Base-by-base conservation (phyloP, 768 basidiomycete genomes). In the Daedaleopsis nitida region DNA sequence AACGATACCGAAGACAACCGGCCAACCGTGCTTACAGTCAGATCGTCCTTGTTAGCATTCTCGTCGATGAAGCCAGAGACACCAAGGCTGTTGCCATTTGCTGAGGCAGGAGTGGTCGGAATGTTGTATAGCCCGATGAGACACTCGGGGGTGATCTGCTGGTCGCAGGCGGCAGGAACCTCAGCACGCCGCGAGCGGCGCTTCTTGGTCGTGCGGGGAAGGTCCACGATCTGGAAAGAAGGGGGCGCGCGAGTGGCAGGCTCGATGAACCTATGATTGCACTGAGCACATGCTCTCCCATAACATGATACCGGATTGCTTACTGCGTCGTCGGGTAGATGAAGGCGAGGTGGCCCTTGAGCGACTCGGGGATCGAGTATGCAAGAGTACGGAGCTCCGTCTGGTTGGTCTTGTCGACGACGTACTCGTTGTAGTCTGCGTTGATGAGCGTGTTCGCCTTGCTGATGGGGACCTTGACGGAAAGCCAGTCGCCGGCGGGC, bases 111-210 rank as follows among this genome's bases (percentile, higher is more conserved):
- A 4, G 65, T 62, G 10, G 63, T 61, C 1, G 69, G 68, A 21
- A 72, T 65, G 51, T 61, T 58, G 63, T 72, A 70, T 10, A 69
- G 49, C 43, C 47, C 51, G 52, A 68, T 66, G 45, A 72, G 34
- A 47, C 70, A 72, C 19, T 43, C 59, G 0, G 72, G 72, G 2
- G 69, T 68, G 44, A 73, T 59, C 50, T 55, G 60, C 17, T 59
- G 66, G 1, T 69, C 65, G 66, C 84, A 86, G 58, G 70, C 73
- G 1, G 73, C 62, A 5, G 80, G 78, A 5, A 80, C 77, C 5
- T 62, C 62, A 74, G 72, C 60, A 27, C 35, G 52, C 62, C 58
- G 42, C 44, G 39, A 54, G n/a, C 56, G 38, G 48, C 54, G 44
- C 39, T 34, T 14, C 55, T 54, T 51, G 21, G 59, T 39, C n/a